Percentiles rank a stretch among this genome's conserved stretches.
These are phyloP conservation scores for Fusarium sarcochroum DNA, from an alignment of 2,329 filamentous ascomycete genomes.

Conservation along the genomic window DNA sequence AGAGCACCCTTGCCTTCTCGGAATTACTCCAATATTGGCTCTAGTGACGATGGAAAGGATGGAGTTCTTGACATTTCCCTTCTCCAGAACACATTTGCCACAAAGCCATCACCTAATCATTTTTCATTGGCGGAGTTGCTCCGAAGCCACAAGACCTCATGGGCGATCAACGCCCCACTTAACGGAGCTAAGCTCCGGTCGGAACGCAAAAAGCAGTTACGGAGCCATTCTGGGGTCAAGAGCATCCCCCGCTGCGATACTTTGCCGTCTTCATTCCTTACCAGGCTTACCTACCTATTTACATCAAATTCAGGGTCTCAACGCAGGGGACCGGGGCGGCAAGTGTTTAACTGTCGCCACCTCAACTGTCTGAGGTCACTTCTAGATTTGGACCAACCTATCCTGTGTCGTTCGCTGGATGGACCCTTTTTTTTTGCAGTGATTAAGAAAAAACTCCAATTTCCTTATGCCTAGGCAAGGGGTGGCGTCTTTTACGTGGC, in stretches of 20 bases:
- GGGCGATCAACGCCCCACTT: background rate
- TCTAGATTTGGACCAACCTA: background rate
- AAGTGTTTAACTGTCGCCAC: background rate
- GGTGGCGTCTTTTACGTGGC: conserved; percentile 33
- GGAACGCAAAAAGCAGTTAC: conserved; percentile 13
- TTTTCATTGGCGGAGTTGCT: conserved; percentile 27
- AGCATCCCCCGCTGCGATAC: conserved; percentile 1
- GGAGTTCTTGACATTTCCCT: background rate
- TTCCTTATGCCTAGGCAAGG: conserved; percentile 6
- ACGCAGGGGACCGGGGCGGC: conserved; percentile 19
- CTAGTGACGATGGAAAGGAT: background rate
- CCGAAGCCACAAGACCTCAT: conserved; percentile 10
- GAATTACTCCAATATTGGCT: background rate
- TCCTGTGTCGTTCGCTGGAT: background rate
- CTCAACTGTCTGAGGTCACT: background rate
- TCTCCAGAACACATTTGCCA: background rate
- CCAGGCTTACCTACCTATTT: background rate
- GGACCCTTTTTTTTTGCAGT: conserved; percentile 2
- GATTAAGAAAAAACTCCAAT: conserved; percentile 6
- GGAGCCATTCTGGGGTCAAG: background rate
- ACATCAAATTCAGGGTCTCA: conserved; percentile 21
- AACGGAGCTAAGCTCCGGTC: background rate
- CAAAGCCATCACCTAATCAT: background rate
- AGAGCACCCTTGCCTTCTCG: no score
- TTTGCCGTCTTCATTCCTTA: conserved; percentile 33